Evolutionary conservation across 1,284 basidiomycete species (phyloP).

Genomic region (Neonothopanus nambi): DNA sequence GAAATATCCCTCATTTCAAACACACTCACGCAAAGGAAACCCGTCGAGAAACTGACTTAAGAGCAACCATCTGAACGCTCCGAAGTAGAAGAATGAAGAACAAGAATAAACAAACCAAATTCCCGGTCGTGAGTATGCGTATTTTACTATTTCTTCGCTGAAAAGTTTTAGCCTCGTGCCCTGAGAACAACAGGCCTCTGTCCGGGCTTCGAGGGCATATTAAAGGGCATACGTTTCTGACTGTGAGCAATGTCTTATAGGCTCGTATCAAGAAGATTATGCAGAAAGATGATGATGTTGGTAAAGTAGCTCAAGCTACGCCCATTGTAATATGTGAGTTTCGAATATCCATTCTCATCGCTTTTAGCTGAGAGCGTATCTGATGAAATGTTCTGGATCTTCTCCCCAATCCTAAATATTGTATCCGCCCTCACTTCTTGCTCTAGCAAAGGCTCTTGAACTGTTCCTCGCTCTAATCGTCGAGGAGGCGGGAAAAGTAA

Average conservation of each 20-base stretch:
- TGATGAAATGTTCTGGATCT: not conserved
- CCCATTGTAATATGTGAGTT: conserved; percentile 95
- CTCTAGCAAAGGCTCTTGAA: conserved; percentile 95
- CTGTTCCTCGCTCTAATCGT: conserved; percentile 90
- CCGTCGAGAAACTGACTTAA: too few relatives aligned
- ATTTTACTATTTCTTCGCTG: conserved; percentile 9
- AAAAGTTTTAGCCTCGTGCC: not conserved
- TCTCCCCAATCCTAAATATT: not conserved
- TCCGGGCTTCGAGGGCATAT: too few relatives aligned
- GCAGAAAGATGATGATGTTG: conserved; percentile 99
- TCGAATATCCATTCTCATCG: conserved; percentile 6
- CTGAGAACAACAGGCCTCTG: too few relatives aligned
- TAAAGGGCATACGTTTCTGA: not conserved
- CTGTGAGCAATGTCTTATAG: conserved; percentile 36
- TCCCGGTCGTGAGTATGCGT: conserved; percentile 66
- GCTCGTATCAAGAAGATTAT: conserved; percentile 99
- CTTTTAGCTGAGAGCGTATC: not conserved
- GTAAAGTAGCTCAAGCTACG: conserved; percentile 97
- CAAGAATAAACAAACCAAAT: conserved; percentile 84
- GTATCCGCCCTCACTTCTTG: not conserved
- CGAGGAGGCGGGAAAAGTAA: conserved; percentile 83
- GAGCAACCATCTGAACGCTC: too few relatives aligned
- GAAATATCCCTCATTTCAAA: too few relatives aligned
- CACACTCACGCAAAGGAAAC: too few relatives aligned
- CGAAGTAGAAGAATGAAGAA: conserved; percentile 61